Evolutionary conservation across 495 filamentous ascomycete genomes (phyloP), one percentile per base, ranked within the genome.

Genomic region (Penicillium salamii): DNA sequence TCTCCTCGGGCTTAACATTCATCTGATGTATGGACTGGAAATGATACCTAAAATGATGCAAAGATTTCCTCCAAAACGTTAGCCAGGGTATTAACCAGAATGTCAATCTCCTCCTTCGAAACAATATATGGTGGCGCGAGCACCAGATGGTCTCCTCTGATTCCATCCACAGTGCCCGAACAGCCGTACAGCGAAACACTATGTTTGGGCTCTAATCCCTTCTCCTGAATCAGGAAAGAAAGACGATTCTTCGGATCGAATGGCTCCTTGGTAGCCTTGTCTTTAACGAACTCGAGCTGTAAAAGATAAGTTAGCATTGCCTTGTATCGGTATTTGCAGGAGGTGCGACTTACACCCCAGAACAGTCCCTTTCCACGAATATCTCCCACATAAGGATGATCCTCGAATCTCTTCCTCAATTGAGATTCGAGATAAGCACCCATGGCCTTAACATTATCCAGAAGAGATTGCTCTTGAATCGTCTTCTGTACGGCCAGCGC

Each of bases 71-170:
- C 49, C 11, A 76, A 26, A 29, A 75, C 68, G 38, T 46, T 56
- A 2, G 20, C 66, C 4, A 78, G 66, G 4, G 57, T 65, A 17
- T 74, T 61, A 26, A 82, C 75, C 42, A 89, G 83, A 39, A 66
- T 68, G 52, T 84, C 78, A 44, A 90, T 75, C 24, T 88, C 85
- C 9, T 79, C 76, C 26, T 62, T 64, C 0, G 78, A 80, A 36
- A 87, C 72, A 48, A 79, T 91, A 65, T 86, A 95, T 1, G 89
- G 77, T 3, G 91, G 90, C 17, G 86, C 78, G 46, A 96, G 54
- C 26, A 95, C 69, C 12, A 91, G 66, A 69, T 91, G 86, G 57
- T 96, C 91, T 1, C 89, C 90, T 3, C 56, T 65, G 23, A 76
- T 60, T 0, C 88, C 87, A 58, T 90, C 86, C 1, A 75, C 80